Evolutionary conservation across 1,139 yeast species (phyloP).

Genomic region (Kodamaea ohmeri): DNA sequence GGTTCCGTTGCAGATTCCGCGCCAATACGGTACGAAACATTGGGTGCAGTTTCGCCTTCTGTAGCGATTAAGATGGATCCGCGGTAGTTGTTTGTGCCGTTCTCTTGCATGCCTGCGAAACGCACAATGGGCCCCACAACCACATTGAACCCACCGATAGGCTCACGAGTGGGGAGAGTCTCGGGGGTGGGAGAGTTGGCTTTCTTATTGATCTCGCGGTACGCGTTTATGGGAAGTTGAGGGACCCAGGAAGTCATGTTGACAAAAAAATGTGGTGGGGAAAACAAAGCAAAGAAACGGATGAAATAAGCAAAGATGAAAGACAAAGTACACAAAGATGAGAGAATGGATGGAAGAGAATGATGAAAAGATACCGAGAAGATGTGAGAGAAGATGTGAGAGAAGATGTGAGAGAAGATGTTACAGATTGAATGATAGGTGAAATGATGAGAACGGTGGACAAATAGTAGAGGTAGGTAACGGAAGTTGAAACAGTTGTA

Average conservation of each 20-base stretch:
- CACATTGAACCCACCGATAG: constrained; percentile 36
- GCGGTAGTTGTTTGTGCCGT: constrained; percentile 49
- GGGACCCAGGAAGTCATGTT: constrained; percentile 6
- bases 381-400: too few relatives aligned
- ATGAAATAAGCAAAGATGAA: too few relatives aligned
- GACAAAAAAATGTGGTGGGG: too few relatives aligned
- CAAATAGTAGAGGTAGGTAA: too few relatives aligned
- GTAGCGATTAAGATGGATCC: constrained; percentile 65
- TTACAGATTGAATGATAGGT: too few relatives aligned
- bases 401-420: too few relatives aligned
- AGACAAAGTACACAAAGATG: too few relatives aligned
- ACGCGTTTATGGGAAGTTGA: constrained; percentile 17
- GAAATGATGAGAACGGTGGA: too few relatives aligned
- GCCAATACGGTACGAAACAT: constrained; percentile 31
- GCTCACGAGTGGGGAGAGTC: constrained; percentile 7
- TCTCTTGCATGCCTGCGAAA: constrained; percentile 57
- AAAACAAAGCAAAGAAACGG: too few relatives aligned
- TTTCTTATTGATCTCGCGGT: constrained; percentile 30
- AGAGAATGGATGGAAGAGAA: too few relatives aligned
- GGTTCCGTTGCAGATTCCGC: neutral
- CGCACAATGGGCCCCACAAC: constrained; percentile 79
- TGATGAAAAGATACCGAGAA: too few relatives aligned
- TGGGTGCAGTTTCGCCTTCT: constrained; percentile 35
- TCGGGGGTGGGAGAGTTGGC: constrained; percentile 26
- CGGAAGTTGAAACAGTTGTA: too few relatives aligned